These are phyloP conservation scores for Rubroshorea leprosula DNA, from an alignment of 345 rosid species.

Conservation along the genomic window DNA sequence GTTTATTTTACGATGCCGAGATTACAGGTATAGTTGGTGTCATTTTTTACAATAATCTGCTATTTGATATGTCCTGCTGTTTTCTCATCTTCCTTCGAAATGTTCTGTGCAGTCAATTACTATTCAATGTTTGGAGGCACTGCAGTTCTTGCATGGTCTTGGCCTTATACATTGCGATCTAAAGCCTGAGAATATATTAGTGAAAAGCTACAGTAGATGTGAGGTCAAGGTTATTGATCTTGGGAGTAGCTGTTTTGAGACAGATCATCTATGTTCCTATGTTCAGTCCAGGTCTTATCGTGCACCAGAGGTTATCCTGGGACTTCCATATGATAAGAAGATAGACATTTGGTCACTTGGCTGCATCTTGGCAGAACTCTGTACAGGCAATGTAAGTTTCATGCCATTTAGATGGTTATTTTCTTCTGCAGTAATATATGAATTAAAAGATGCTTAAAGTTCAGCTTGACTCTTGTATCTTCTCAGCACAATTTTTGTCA, in stretches of 20 bases:
- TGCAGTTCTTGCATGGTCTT: conserved; percentile 87
- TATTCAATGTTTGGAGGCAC: conserved; percentile 93
- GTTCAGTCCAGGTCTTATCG: conserved; percentile 98
- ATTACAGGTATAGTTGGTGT: conserved; percentile 63
- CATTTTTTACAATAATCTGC: conserved; percentile 16
- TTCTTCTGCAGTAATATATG: background rate
- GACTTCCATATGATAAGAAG: conserved; percentile 93
- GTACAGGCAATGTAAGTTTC: conserved; percentile 93
- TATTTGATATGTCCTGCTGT: conserved; percentile 8
- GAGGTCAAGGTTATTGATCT: conserved; percentile 99
- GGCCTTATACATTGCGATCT: conserved; percentile 97
- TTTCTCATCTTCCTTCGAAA: conserved; percentile 22
- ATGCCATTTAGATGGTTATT: background rate
- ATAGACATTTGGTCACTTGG: conserved; percentile 99
- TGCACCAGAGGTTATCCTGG: conserved; percentile 96
- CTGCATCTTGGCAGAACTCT: conserved; percentile 95
- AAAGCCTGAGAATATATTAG: conserved; percentile 93
- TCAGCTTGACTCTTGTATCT: no score
- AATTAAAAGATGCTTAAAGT: no score
- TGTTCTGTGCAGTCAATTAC: conserved; percentile 80
- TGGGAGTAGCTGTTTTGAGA: conserved; percentile 99
- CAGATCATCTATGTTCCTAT: conserved; percentile 95
- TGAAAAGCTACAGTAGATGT: conserved; percentile 96
- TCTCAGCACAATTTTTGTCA: no score
- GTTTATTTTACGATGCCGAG: conserved; percentile 99